phyloP scores from a whole-genome alignment of 139 green algal genomes.

The Micromonas commoda region DNA sequence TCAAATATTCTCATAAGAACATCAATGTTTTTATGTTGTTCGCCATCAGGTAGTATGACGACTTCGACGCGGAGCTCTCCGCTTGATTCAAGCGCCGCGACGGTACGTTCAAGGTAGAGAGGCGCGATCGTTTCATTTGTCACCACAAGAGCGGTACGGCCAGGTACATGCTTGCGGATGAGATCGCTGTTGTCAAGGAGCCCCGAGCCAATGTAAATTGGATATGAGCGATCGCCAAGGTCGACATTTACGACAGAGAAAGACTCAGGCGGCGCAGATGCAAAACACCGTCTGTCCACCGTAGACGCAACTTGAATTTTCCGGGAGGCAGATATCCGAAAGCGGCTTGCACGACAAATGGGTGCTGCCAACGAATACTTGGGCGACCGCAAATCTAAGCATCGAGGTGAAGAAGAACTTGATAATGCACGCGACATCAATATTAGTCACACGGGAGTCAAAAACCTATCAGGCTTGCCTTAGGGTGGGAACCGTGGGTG shows the following conservation, averaged over 20 bases:
- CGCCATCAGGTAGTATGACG: slow-evolving; percentile 87
- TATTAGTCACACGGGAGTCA: too few species aligned
- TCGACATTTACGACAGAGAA: slow-evolving; percentile 78
- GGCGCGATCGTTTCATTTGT: slow-evolving; percentile 91
- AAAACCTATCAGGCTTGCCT: too few species aligned
- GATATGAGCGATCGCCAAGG: slow-evolving; percentile 85
- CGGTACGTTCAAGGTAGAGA: slow-evolving; percentile 51
- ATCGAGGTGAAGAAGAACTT: too few species aligned
- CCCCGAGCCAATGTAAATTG: slow-evolving; percentile 90
- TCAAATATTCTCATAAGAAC: slow-evolving; percentile 68
- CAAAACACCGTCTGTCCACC: too few species aligned
- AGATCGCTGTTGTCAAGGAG: slow-evolving; percentile 68
- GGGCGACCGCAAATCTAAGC: too few species aligned
- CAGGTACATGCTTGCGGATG: slow-evolving; percentile 77
- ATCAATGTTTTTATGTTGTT: slow-evolving; percentile 90
- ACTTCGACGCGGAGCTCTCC: slow-evolving; percentile 51
- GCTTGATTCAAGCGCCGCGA: slow-evolving; percentile 41
- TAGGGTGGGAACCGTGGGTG: too few species aligned
- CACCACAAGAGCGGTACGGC: slow-evolving; percentile 84
- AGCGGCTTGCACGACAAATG: too few species aligned
- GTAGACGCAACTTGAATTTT: too few species aligned
- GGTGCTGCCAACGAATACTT: too few species aligned
- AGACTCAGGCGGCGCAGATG: too few species aligned
- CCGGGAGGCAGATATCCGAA: too few species aligned
- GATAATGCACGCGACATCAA: too few species aligned